Percentiles rank a stretch among this genome's conserved stretches.
These are phyloP conservation scores for Wickerhamiella domercqiae DNA, from an alignment of 805 yeast genomes.

Conservation along the genomic window DNA sequence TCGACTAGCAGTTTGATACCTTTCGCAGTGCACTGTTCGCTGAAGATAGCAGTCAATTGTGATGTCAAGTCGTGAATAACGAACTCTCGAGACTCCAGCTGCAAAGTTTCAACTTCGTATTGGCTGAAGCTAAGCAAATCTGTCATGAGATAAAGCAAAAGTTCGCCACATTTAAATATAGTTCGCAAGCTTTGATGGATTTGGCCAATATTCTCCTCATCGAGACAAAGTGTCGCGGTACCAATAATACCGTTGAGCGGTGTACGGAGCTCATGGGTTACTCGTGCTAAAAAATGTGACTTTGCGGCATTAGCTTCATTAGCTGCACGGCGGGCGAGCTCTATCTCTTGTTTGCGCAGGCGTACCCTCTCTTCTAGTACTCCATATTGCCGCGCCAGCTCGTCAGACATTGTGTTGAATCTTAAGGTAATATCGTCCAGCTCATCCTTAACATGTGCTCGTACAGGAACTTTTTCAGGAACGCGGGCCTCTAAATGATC, in stretches of 20 bases:
- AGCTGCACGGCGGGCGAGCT: constrained; percentile 59
- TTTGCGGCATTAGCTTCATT: constrained; percentile 95
- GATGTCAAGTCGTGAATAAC: constrained; percentile 64
- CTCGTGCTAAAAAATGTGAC: constrained; percentile 82
- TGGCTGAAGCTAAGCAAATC: constrained; percentile 86
- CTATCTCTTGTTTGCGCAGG: constrained; percentile 75
- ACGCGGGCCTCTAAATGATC: constrained; percentile 11
- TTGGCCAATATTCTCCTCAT: constrained; percentile 39
- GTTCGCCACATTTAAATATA: constrained; percentile 82
- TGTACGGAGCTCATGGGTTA: constrained; percentile 86
- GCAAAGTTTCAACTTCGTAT: constrained; percentile 70
- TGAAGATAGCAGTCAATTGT: constrained; percentile 75
- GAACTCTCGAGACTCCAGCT: constrained; percentile 71
- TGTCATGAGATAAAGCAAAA: constrained; percentile 73
- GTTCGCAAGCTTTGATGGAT: constrained; percentile 64
- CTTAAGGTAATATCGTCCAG: constrained; percentile 77
- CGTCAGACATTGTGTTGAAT: constrained; percentile 87
- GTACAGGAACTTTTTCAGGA: constrained; percentile 14
- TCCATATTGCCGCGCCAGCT: constrained; percentile 68
- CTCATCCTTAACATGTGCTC: constrained; percentile 41
- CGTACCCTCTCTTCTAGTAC: constrained; percentile 78
- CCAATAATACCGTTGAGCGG: constrained; percentile 94
- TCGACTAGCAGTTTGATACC: constrained; percentile 48
- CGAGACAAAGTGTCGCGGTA: constrained; percentile 88
- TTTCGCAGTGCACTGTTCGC: constrained; percentile 39